Evolutionary conservation across 441 rosid species (phyloP).

Genomic region (Theobroma grandiflorum): DNA sequence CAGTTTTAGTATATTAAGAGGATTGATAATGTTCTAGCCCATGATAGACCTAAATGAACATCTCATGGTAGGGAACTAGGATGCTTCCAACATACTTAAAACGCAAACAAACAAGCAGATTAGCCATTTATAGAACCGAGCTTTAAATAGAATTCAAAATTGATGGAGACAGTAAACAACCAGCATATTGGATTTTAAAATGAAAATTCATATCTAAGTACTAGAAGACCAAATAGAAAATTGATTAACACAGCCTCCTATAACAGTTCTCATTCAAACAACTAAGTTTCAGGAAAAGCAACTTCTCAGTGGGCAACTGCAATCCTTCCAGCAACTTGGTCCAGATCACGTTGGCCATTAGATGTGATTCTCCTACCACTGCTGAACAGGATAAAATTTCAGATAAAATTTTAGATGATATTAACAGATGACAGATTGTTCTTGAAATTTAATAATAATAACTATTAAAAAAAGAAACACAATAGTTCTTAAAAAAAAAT

Average conservation of each 20-base stretch:
- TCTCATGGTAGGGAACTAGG: no score
- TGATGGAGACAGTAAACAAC: background rate
- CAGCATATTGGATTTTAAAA: background rate
- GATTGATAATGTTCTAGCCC: no score
- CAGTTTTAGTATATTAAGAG: no score
- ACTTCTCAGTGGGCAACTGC: slow-evolving; percentile 18
- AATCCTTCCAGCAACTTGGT: slow-evolving; percentile 72
- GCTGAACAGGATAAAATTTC: background rate
- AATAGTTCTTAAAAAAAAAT: no score
- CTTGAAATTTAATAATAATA: background rate
- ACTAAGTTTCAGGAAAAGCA: background rate
- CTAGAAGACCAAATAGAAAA: background rate
- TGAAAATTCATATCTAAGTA: no score
- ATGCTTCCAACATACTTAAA: no score
- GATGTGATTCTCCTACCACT: slow-evolving; percentile 67
- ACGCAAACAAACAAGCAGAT: background rate
- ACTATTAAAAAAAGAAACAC: background rate
- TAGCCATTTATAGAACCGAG: background rate
- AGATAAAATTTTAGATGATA: background rate
- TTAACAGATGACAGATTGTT: background rate
- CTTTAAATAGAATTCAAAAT: background rate
- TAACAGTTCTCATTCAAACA: slow-evolving; percentile 13
- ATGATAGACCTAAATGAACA: background rate
- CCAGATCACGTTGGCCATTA: slow-evolving; percentile 66
- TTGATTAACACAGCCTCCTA: background rate